Evolutionary conservation across 805 yeast genomes (phyloP), one percentile per base, ranked within the genome.

Genomic region (Ogataea polymorpha): DNA sequence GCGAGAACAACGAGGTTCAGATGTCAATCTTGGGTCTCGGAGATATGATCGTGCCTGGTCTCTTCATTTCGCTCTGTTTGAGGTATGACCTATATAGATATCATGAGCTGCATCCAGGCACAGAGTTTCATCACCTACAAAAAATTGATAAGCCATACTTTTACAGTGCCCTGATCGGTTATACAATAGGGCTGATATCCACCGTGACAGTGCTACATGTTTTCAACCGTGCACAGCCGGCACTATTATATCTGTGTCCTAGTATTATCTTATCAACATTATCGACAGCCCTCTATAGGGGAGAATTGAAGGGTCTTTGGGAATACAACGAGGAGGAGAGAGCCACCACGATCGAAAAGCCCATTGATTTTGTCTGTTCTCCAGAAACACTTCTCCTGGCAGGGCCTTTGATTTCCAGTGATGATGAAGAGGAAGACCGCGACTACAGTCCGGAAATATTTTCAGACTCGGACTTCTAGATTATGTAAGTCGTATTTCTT

Each of bases 171-270:
- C 16, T 80, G n/a, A 26, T 67, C 2, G 70, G 77, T 9, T 82
- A 82, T 55, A 40, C 61, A 0, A 5, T 67, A n/a, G 82, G 79
- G 0, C 54, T 82, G 28, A 16, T 57, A 0, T 35, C 53, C 0
- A 75, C 87, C 1, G 59, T 72, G 35, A 49, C 45, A 2, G 74
- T 68, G 3, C 56, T 74, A 36, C 61, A 63, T 23, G 37, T 53
- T 3, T 74, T 52, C 45, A 51, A 68, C 1, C 56, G 53, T 9
- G 86, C 80, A 1, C 89, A 82, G 58, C 89, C 89, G 1, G 88
- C 88, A 0, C 61, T 83, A 46, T 54, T 83, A 14, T 82, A 80
- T 53, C 58, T 82, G 18, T 79, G 79, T 4, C 89, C 89, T 4
- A 51, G 63, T 4, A 32, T 73, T 21, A 24, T 67, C 0, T 7